These are phyloP conservation scores for Jacaranda mimosifolia DNA, from an alignment of 257 asterid genomes.

Conservation along the genomic window DNA sequence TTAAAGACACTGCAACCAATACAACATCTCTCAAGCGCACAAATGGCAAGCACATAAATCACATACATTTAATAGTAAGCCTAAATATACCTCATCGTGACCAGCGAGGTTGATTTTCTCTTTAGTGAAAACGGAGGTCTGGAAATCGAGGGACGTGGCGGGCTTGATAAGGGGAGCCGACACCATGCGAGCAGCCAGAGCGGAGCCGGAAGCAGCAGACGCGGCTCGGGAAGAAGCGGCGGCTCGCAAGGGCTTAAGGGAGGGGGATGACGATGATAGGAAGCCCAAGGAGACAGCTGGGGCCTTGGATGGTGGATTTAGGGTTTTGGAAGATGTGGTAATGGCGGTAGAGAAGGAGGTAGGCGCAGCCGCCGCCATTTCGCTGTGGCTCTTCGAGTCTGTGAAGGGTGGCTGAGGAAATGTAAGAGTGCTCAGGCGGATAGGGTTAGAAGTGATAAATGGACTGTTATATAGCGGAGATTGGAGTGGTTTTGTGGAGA, in stretches of 20 bases:
- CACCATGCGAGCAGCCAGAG: constrained; percentile 67
- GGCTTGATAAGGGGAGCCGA: constrained; percentile 57
- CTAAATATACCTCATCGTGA: constrained; percentile 70
- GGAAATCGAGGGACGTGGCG: constrained; percentile 69
- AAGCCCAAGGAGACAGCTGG: constrained; percentile 51
- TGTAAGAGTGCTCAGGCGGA: constrained; percentile 24
- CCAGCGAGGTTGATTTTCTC: constrained; percentile 90
- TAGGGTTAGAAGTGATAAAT: constrained; percentile 25
- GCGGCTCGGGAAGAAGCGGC: constrained; percentile 41
- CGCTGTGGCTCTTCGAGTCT: constrained; percentile 32
- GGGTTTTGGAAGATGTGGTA: constrained; percentile 39
- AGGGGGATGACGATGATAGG: constrained; percentile 65
- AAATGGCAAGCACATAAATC: background rate
- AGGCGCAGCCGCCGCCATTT: constrained; percentile 79
- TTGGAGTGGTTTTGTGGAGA: constrained; percentile 6
- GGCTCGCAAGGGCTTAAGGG: constrained; percentile 60
- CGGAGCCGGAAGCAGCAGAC: constrained; percentile 50
- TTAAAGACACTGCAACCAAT: background rate
- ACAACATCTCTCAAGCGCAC: background rate
- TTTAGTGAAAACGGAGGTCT: constrained; percentile 77
- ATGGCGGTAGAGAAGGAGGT: constrained; percentile 45
- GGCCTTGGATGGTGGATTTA: constrained; percentile 35
- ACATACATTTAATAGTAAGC: background rate
- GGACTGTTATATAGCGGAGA: constrained; percentile 18
- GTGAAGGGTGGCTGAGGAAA: background rate